Evolutionary conservation across 768 basidiomycete species (phyloP), one percentile per base, ranked within the genome.

Genomic region (Naematelia encephala): DNA sequence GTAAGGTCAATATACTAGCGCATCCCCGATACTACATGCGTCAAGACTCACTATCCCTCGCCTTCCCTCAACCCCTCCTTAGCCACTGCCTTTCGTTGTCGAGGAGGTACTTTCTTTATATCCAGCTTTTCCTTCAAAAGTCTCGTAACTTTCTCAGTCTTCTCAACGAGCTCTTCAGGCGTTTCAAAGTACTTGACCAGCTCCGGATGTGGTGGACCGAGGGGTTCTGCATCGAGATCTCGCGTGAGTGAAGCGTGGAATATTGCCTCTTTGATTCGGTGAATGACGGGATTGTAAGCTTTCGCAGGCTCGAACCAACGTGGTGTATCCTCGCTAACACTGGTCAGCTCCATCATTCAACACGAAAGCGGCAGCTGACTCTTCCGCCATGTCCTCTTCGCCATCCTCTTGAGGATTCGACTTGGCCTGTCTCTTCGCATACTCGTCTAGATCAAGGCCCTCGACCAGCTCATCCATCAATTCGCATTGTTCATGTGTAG

Each of bases 251-350:
- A 91, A 51, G 83, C 83, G 70, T 96, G 93, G 77, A 94, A 90
- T 67, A 91, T 85, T 12, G 92, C 92, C 80, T 96, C 91, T 74
- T 93, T 94, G 57, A 87, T 82, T 52, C 93, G 86, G 69, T 99
- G 93, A 28, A 96, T 81, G 2, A 89, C 84, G 1, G 94, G 92
- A 67, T 94, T 96, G 76, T 84, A 96, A 0, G 92, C 90, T 1
- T 85, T 78, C 2, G 81, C 79, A 0, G 87, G 82, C 58, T 87
- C 84, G 71, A 87, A 94, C 91, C 91, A 98, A 2, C 63, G 53
- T 2, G 44, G 42, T 82, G 80, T 14, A 90, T 91, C 66, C 13
- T 23, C 16, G 12, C 19, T 52, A 39, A 16, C 8, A 39, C 16
- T 28, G 13, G 23, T 49, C 45, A 62, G 45, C 57, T n/a, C 5